A percentile compares a stretch with the other conserved stretches of the same genome.
These are phyloP conservation scores for Oemleria cerasiformis DNA, from an alignment of 306 rosid genomes.

Conservation along the genomic window DNA sequence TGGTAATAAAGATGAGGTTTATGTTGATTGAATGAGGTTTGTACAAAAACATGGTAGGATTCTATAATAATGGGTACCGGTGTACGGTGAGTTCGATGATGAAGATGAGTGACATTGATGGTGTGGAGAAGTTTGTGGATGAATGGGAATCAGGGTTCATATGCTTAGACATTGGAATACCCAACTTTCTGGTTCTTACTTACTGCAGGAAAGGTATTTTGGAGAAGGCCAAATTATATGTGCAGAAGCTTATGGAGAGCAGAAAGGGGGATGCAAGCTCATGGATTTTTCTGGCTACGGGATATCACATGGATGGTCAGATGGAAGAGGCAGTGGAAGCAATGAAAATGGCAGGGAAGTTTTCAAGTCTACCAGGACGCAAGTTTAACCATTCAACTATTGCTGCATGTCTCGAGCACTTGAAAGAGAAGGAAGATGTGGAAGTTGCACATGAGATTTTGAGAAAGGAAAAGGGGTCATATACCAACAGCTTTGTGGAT, in stretches of 20 bases:
- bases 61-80: constrained; percentile 34
- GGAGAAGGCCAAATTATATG: constrained; percentile 57
- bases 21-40: constrained; percentile 60
- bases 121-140: constrained; percentile 53
- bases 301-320: constrained; percentile 36
- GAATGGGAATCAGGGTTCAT: constrained; percentile 56
- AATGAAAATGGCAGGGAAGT: constrained; percentile 41
- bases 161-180: constrained; percentile 42
- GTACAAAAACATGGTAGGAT: constrained; percentile 20
- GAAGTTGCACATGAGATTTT: constrained; percentile 49
- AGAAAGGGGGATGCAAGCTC: constrained; percentile 42
- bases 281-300: constrained; percentile 48
- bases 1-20: constrained; percentile 57
- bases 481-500: constrained; percentile 20
- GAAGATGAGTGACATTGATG: constrained; percentile 62
- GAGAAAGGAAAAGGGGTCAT: constrained; percentile 22
- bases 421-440: constrained; percentile 49
- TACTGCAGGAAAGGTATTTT: constrained; percentile 50
- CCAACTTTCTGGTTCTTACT: constrained; percentile 41
- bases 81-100: constrained; percentile 47
- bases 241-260: constrained; percentile 38
- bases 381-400: constrained; percentile 31
- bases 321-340: constrained; percentile 57
- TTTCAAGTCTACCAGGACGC: constrained; percentile 28
- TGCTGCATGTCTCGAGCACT: constrained; percentile 43